Evolutionary conservation across 2,329 filamentous ascomycete genomes (phyloP).

Genomic region (Parascedosporium putredinis): DNA sequence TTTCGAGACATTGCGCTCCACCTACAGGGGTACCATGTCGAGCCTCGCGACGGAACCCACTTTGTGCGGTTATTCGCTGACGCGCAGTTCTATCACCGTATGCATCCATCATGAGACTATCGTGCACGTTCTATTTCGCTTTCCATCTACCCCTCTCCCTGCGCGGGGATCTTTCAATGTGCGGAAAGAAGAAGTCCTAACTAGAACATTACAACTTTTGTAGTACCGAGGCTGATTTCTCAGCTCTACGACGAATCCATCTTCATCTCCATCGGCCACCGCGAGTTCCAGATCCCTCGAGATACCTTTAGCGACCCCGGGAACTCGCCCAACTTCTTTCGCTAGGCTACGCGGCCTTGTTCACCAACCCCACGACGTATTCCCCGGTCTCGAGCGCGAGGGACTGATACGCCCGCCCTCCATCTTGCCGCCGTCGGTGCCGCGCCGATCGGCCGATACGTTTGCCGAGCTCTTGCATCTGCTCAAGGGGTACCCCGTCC

Average conservation of each 20-base stretch:
- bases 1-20: constrained; percentile 86
- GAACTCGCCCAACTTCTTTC: constrained; percentile 95
- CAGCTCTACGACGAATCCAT: constrained; percentile 88
- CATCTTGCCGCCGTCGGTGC: constrained; percentile 72
- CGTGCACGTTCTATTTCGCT: no score
- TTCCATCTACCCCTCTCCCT: no score
- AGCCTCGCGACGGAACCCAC: constrained; percentile 70
- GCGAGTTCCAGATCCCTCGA: constrained; percentile 80
- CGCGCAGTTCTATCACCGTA: constrained; percentile 85
- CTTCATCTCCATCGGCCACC: constrained; percentile 80
- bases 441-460: constrained; percentile 69
- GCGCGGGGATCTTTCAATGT: no score
- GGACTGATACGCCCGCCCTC: constrained; percentile 76
- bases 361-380: constrained; percentile 71
- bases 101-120: no score
- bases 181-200: no score
- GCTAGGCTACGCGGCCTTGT: constrained; percentile 80
- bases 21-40: constrained; percentile 83
- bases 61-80: constrained; percentile 91
- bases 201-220: no score
- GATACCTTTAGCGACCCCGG: constrained; percentile 78
- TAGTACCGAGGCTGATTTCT: constrained; percentile 79
- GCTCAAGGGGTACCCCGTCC: constrained; percentile 71
- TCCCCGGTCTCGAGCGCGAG: constrained; percentile 72
- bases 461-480: constrained; percentile 77